Conservation (phyloP, 1,139 yeast genomes). For the Hansenula sp. region DNA sequence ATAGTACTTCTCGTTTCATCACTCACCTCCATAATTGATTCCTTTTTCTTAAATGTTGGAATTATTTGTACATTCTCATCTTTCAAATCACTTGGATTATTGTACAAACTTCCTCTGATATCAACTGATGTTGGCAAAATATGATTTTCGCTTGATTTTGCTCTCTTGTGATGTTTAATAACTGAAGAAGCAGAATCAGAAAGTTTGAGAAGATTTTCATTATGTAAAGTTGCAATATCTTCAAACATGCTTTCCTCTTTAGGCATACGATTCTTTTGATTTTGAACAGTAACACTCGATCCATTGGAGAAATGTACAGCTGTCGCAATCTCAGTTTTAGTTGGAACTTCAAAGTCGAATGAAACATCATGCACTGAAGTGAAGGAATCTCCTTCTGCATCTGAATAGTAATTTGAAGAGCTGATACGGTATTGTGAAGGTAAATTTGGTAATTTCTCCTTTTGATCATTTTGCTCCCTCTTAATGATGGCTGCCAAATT, state of each 20-base stretch:
- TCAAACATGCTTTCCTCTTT: slow-evolving; percentile 20
- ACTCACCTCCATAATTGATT: slow-evolving; percentile 4
- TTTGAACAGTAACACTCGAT: slow-evolving; percentile 20
- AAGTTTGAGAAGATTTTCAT: slow-evolving; percentile 7
- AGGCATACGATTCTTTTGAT: slow-evolving; percentile 2
- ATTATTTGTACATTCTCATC: slow-evolving; percentile 7
- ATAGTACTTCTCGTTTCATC: slow-evolving; percentile 16
- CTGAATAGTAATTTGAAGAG: slow-evolving; percentile 18
- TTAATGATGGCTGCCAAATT: slow-evolving; percentile 37
- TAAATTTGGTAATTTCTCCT: background rate
- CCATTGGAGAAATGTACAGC: slow-evolving; percentile 27
- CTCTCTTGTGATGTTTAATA: slow-evolving; percentile 19
- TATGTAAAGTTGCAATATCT: slow-evolving; percentile 8
- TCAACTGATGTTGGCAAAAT: slow-evolving; percentile 11
- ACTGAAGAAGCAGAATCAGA: slow-evolving; percentile 16
- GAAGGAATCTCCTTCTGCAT: slow-evolving; percentile 3
- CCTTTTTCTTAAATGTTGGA: slow-evolving; percentile 7
- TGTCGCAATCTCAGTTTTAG: slow-evolving; percentile 36
- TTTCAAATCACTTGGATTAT: slow-evolving; percentile 16
- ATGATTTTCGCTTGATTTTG: slow-evolving; percentile 7
- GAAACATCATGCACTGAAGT: slow-evolving; percentile 15
- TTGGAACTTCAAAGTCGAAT: slow-evolving; percentile 22
- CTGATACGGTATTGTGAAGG: slow-evolving; percentile 12
- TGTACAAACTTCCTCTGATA: slow-evolving; percentile 19
- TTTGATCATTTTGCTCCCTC: too few relatives aligned